Evolutionary conservation across 2,329 filamentous ascomycete species (phyloP).

Genomic region (Pseudogymnoascus sp.): DNA sequence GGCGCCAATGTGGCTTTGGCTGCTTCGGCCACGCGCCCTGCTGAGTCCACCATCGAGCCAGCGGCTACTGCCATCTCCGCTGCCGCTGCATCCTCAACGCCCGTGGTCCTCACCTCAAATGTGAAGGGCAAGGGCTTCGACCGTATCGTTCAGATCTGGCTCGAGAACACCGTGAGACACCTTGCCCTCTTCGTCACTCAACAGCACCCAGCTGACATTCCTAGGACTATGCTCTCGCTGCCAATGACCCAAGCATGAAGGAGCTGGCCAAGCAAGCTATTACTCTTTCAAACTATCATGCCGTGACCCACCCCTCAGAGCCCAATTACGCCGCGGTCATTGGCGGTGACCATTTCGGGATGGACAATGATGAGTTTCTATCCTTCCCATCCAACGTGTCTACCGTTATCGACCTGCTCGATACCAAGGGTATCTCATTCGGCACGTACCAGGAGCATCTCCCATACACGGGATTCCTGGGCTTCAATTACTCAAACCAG

Average conservation of each 20-base stretch:
- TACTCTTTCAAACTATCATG: constrained; percentile 43
- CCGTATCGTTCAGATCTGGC: constrained; percentile 52
- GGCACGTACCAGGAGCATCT: constrained; percentile 47
- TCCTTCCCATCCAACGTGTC: constrained; percentile 35
- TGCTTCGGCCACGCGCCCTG: constrained; percentile 9
- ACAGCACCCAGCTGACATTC: not conserved
- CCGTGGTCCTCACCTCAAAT: constrained; percentile 36
- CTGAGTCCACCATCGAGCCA: constrained; percentile 17
- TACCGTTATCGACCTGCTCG: constrained; percentile 42
- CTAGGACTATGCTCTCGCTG: constrained; percentile 20
- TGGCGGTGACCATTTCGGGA: constrained; percentile 48
- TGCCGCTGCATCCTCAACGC: constrained; percentile 37
- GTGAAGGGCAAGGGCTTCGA: constrained; percentile 50
- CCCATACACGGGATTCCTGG: constrained; percentile 41
- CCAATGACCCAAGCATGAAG: constrained; percentile 30
- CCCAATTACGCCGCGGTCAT: constrained; percentile 55
- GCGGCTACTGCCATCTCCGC: constrained; percentile 28
- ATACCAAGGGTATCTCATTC: constrained; percentile 40
- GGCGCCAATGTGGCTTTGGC: constrained; percentile 9
- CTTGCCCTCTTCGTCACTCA: not conserved
- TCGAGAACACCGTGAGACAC: constrained; percentile 45
- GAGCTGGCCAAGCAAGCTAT: constrained; percentile 47
- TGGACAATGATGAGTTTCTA: constrained; percentile 44
- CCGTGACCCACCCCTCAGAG: constrained; percentile 50
- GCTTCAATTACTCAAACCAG: constrained; percentile 42